Evolutionary conservation across 352 stramenopile genomes (phyloP), one percentile per base, ranked within the genome.

Genomic region (Globisporangium abappressorium): DNA sequence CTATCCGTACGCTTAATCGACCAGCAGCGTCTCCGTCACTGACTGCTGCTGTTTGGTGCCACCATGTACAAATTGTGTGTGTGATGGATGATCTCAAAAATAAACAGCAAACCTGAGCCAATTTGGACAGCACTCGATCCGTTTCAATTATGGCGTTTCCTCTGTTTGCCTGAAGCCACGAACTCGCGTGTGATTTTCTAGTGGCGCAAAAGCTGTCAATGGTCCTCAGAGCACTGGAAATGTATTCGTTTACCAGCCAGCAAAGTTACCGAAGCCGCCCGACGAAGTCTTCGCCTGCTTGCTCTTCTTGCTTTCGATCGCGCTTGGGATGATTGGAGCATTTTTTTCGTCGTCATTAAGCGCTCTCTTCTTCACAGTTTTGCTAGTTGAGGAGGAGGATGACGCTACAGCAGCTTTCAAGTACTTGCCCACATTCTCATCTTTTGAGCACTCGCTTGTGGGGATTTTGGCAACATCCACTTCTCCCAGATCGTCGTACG

Each of bases 271-370:
- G 71, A 95, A 95, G 34, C 78, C 79, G 15, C 81, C 69, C 18
- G 51, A 62, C 15, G 58, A 54, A 9, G 65, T 49, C 49, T 75
- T 76, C 26, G 64, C 69, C 47, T 81, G 67, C 43, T 89, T 89
- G 68, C 72, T 84, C 70, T 92, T 94, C 70, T 94, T 93, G 66
- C 85, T 80, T 41, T 89, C 84, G 62, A 94, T 87, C n/a, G 66
- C 71, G n/a, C 70, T 69, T 15, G 80, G 85, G 28, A 89, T 62
- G 0, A 33, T 46, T 22, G 62, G n/a, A 2, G 46, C 11, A 1
- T 15, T 58, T 14, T 14, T 46, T 18, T 66, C 54, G 20, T 57
- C 60, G 15, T 71, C 74, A 56, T 70, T 58, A 55, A 69, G 33
- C 6, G 70, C 55, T 43, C 73, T 70, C 51, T 89, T 72, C 22